These are phyloP conservation scores for Quercus aquifolioides DNA, from an alignment of 306 rosid species.

Conservation along the genomic window DNA sequence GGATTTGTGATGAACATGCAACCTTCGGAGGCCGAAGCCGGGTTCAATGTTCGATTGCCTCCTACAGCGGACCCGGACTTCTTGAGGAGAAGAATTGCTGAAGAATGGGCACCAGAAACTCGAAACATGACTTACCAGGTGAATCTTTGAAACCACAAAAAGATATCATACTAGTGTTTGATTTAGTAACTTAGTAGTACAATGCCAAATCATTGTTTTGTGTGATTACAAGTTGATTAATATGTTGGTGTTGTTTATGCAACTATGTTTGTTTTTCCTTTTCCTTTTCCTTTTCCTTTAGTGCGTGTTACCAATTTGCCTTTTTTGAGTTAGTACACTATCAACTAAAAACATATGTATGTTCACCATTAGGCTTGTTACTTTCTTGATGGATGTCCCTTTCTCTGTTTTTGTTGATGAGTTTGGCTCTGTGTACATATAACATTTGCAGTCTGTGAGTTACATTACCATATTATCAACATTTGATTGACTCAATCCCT, in stretches of 20 bases:
- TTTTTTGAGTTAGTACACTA: neutral
- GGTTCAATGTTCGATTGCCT: slow-evolving; percentile 73
- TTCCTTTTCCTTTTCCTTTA: too few species aligned
- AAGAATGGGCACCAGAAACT: slow-evolving; percentile 80
- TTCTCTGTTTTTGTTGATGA: neutral
- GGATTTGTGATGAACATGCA: slow-evolving; percentile 93
- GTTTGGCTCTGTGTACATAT: neutral
- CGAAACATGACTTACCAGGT: slow-evolving; percentile 83
- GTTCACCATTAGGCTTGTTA: neutral
- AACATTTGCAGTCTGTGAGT: slow-evolving; percentile 2
- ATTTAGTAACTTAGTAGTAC: neutral
- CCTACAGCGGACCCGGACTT: slow-evolving; percentile 63
- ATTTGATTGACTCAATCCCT: neutral
- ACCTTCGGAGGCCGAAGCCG: slow-evolving; percentile 92
- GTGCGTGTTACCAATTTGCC: neutral
- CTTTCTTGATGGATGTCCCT: neutral
- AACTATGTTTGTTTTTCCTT: neutral
- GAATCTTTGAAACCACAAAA: neutral
- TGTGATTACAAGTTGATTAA: neutral
- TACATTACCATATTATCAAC: neutral
- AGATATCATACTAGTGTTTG: neutral
- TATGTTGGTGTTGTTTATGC: neutral
- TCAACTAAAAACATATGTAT: neutral
- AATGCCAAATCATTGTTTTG: neutral
- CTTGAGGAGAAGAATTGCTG: slow-evolving; percentile 57